These are phyloP conservation scores for Russula dissimulans DNA, from an alignment of 768 basidiomycete genomes.

Conservation along the genomic window DNA sequence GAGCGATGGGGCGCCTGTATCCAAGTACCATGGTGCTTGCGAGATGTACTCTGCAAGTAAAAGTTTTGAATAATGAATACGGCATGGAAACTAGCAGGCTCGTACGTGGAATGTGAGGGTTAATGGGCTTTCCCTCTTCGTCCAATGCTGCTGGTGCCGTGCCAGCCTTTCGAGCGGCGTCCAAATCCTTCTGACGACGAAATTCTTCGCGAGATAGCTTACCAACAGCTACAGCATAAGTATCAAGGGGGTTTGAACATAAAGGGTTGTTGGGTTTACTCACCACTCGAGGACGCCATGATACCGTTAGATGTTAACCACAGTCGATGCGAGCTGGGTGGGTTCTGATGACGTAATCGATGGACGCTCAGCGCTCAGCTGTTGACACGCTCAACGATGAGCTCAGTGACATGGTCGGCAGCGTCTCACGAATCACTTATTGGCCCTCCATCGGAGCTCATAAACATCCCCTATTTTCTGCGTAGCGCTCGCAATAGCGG, in stretches of 20 bases:
- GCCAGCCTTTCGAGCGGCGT: constrained; percentile 96
- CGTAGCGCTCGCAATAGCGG: constrained; percentile 6
- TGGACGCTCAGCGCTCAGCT: no score
- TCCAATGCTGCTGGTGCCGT: constrained; percentile 95
- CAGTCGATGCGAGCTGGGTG: no score
- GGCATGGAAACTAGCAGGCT: constrained; percentile 14
- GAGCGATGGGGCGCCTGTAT: constrained; percentile 87
- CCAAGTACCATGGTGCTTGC: constrained; percentile 97
- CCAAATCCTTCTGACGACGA: constrained; percentile 90
- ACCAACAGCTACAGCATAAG: constrained; percentile 37
- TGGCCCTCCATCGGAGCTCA: constrained; percentile 24
- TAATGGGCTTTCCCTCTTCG: constrained; percentile 91
- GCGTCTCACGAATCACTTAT: constrained; percentile 19
- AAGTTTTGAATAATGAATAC: background rate
- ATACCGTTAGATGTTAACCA: background rate
- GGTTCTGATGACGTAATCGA: no score
- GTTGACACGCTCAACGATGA: background rate
- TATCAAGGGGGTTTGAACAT: background rate
- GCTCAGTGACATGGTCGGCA: constrained; percentile 1
- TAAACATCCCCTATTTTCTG: constrained; percentile 26
- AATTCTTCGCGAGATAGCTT: constrained; percentile 94
- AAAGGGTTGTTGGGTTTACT: background rate
- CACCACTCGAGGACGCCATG: constrained; percentile 22
- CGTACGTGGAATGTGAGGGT: constrained; percentile 97
- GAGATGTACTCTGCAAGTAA: constrained; percentile 82